Conservation (phyloP, 1,139 yeast genomes). For the Yamadazyma oceani region DNA sequence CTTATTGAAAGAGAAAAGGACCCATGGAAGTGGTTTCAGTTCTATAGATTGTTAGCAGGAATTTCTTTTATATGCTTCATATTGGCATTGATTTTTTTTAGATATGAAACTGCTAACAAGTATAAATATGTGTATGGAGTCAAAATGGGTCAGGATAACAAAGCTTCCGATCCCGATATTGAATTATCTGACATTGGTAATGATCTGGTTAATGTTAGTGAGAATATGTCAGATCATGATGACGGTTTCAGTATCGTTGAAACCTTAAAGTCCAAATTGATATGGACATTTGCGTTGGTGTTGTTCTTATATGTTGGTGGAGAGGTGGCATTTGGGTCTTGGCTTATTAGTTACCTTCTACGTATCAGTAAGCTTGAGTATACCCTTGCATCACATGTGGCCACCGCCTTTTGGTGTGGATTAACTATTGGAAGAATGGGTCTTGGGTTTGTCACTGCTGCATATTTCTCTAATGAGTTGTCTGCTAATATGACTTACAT, state of each 20-base stretch:
- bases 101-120: conserved; percentile 55
- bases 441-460: conserved; percentile 61
- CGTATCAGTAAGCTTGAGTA: conserved; percentile 49
- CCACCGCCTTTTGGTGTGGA: conserved; percentile 67
- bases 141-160: conserved; percentile 10
- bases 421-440: conserved; percentile 60
- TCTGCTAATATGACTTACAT: conserved; percentile 42
- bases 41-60: conserved; percentile 38
- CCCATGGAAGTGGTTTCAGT: conserved; percentile 51
- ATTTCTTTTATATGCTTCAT: conserved; percentile 15
- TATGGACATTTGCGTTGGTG: conserved; percentile 48
- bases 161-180: conserved; percentile 5
- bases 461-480: conserved; percentile 43
- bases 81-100: conserved; percentile 30
- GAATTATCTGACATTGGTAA: conserved; percentile 12
- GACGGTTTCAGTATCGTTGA: conserved; percentile 25
- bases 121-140: conserved; percentile 38
- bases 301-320: conserved; percentile 66
- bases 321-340: conserved; percentile 68
- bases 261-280: conserved; percentile 42
- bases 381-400: conserved; percentile 53
- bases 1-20: conserved; percentile 32
- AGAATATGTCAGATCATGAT: conserved; percentile 2
- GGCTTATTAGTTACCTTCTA: conserved; percentile 61
- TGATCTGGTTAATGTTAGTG: background rate